Conservation (phyloP, 2,329 filamentous ascomycete genomes). For the Microdochium trichocladiopsis region DNA sequence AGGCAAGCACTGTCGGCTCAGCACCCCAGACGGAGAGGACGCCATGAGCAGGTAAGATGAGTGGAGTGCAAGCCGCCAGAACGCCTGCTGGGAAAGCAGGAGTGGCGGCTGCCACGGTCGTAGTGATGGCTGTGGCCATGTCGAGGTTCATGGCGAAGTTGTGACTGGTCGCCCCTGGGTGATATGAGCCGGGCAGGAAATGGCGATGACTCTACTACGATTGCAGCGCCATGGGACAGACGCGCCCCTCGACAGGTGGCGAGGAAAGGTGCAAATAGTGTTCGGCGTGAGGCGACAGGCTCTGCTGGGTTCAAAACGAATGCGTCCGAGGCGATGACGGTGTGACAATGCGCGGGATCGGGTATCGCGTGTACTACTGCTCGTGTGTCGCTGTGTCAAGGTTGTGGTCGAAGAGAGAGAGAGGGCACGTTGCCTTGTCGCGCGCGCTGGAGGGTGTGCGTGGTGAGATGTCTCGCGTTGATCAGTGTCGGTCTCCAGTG, state of each 20-base stretch:
- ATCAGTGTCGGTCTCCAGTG: too few species aligned
- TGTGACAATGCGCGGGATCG: too few species aligned
- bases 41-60: neutral
- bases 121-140: neutral
- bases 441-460: too few species aligned
- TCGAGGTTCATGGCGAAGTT: neutral
- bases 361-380: too few species aligned
- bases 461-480: too few species aligned
- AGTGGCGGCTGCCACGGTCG: neutral
- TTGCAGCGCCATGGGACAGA: neutral
- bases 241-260: neutral
- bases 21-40: neutral
- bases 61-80: neutral
- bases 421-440: too few species aligned
- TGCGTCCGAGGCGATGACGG: too few species aligned
- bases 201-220: neutral
- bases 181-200: neutral
- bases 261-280: too few species aligned
- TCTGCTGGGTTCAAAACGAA: too few species aligned
- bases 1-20: neutral
- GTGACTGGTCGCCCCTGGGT: neutral
- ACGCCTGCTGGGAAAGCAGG: neutral
- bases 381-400: too few species aligned
- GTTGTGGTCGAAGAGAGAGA: too few species aligned
- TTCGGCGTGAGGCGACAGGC: neutral